These are phyloP conservation scores for Debaryomyces robertsiae DNA, from an alignment of 1,139 yeast species.

Conservation along the genomic window DNA sequence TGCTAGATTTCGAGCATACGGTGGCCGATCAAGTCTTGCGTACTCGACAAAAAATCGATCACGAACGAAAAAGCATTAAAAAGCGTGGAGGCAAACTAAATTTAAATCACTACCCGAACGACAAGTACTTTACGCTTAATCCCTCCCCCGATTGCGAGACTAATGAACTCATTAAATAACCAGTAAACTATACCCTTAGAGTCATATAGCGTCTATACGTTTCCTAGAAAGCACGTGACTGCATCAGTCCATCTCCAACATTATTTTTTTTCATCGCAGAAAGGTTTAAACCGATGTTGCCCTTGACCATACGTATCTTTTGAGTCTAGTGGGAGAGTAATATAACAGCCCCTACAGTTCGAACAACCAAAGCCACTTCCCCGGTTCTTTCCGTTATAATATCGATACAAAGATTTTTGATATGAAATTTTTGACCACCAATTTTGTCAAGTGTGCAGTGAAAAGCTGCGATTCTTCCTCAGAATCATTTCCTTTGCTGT, in stretches of 20 bases:
- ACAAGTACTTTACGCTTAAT: slow-evolving; percentile 8
- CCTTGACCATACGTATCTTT: neutral
- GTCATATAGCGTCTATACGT: slow-evolving; percentile 7
- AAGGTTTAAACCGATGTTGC: neutral
- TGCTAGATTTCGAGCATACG: slow-evolving; percentile 14
- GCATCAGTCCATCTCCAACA: neutral
- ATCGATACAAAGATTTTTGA: too few relatives aligned
- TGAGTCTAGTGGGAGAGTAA: too few relatives aligned
- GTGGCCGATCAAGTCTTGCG: slow-evolving; percentile 6
- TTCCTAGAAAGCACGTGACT: slow-evolving; percentile 6
- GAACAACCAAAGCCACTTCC: neutral
- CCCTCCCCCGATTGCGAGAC: slow-evolving; percentile 5
- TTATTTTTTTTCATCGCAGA: slow-evolving; percentile 2
- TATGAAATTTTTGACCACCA: slow-evolving; percentile 93
- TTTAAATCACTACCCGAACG: slow-evolving; percentile 8
- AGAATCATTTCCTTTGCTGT: slow-evolving; percentile 79
- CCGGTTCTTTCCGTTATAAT: too few relatives aligned
- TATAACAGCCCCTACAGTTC: too few relatives aligned
- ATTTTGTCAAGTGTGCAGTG: slow-evolving; percentile 93
- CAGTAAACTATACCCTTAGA: slow-evolving; percentile 3
- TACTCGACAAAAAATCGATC: slow-evolving; percentile 5
- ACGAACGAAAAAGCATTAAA: slow-evolving; percentile 5
- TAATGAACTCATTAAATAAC: slow-evolving; percentile 7
- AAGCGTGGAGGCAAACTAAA: slow-evolving; percentile 5
- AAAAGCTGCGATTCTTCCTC: slow-evolving; percentile 74